phyloP scores from a whole-genome alignment of 805 yeast genomes.

The Metschnikowia arizonensis region DNA sequence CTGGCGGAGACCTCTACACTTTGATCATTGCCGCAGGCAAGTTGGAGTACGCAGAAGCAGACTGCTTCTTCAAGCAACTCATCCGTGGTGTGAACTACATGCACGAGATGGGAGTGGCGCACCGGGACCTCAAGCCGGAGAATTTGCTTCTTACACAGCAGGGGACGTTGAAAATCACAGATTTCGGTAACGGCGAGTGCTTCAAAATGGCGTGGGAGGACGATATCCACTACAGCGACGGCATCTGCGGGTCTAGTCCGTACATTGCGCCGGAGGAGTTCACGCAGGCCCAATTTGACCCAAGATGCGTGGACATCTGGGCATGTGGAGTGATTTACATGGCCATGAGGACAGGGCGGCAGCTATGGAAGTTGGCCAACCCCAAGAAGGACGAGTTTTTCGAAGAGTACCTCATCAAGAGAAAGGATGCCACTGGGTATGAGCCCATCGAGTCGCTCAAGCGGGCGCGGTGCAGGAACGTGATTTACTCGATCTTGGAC shows the following conservation, averaged over 20 bases:
- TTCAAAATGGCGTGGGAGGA: constrained; percentile 82
- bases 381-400: constrained; percentile 75
- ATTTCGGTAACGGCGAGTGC: constrained; percentile 84
- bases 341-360: constrained; percentile 94
- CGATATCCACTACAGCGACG: constrained; percentile 64
- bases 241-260: constrained; percentile 82
- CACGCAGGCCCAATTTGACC: constrained; percentile 63
- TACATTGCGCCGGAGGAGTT: constrained; percentile 91
- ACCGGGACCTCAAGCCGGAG: constrained; percentile 87
- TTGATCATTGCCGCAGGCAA: constrained; percentile 72
- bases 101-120: constrained; percentile 89
- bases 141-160: constrained; percentile 68
- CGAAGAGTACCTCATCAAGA: constrained; percentile 64
- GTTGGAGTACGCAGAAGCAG: constrained; percentile 78
- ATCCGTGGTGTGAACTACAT: constrained; percentile 80
- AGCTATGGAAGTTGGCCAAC: constrained; percentile 83
- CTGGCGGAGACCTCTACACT: constrained; percentile 78
- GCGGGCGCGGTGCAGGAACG: constrained; percentile 86
- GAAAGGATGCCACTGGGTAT: constrained; percentile 82
- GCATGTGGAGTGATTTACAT: constrained; percentile 88
- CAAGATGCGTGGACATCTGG: constrained; percentile 84
- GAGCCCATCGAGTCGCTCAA: constrained; percentile 86
- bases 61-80: constrained; percentile 84
- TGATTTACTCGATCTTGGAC: constrained; percentile 86
- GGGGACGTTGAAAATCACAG: constrained; percentile 78